Evolutionary conservation across 345 rosid species (phyloP), one percentile per base, ranked within the genome.

Genomic region (Erysimum cheiranthoides): DNA sequence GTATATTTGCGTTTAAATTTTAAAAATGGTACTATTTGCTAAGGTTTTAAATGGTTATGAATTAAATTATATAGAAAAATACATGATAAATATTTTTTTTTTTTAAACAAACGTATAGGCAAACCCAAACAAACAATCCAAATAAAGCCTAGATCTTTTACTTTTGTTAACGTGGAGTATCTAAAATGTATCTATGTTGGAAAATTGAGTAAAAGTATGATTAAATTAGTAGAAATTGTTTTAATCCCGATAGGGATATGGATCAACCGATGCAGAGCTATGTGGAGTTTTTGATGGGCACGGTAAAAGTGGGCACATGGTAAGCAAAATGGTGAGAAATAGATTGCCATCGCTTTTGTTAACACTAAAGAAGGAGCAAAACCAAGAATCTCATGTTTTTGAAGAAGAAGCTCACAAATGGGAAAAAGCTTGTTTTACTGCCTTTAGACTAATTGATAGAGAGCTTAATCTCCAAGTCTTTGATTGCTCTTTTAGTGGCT

Each of bases 241-340:
- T 16, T 21, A 62, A 62, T 50, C 8, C 6, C 13, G 1, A 21
- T 59, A 78, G 96, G 90, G 89, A 9, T 90, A 87, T 76, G 97
- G 88, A 73, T 50, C 21, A 72, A 82, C 71, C 25, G 83, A 73
- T 14, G 90, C 87, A 62, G 86, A 72, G 8, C 80, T 91, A 35
- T 86, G 89, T 72, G 96, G 90, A 59, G 96, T 91, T 18, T 91
- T 89, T 75, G 98, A 93, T 70, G 98, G 98, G 14, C 97, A 93
- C 65, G 98, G 98, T 45, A 84, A 82, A 79, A 86, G 76, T 74
- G 98, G 98, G 32, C 97, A 93, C 50, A 27, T 82, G 10, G 85
- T 90, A 45, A 90, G 97, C 86, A 88, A 84, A 71, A 78, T 80
- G 67, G 96, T 87, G 66, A 86, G 90, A 53, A 83, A 91, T 39